Conservation (phyloP, 352 stramenopile species). For the Pelagophyceae sp. region DNA sequence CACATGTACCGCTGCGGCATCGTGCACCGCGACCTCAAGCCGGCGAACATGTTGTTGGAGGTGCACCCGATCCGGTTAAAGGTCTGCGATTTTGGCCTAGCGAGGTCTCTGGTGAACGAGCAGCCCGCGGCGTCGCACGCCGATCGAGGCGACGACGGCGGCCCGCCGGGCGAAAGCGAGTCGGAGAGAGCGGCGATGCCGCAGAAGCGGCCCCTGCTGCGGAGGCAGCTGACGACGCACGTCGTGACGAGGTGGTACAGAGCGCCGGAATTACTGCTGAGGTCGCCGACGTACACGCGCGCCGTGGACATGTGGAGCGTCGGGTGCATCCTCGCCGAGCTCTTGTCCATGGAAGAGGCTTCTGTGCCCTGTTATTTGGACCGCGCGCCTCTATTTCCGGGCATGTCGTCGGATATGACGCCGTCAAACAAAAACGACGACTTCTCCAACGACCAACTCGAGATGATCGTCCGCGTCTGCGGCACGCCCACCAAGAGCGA, state of each 20-base stretch:
- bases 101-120: not conserved
- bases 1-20: constrained; percentile 63
- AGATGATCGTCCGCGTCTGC: not conserved
- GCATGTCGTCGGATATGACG: constrained; percentile 59
- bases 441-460: not conserved
- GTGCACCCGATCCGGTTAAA: constrained; percentile 20
- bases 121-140: not conserved
- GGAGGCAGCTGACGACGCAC: constrained; percentile 88
- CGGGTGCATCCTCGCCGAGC: constrained; percentile 87
- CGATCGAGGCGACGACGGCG: not conserved
- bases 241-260: constrained; percentile 87
- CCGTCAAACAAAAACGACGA: not conserved
- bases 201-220: not conserved
- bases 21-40: constrained; percentile 66
- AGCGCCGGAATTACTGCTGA: not conserved
- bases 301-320: constrained; percentile 91
- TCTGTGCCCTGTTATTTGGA: constrained; percentile 85
- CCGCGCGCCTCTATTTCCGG: constrained; percentile 81
- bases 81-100: constrained; percentile 27
- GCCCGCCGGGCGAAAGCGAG: not conserved
- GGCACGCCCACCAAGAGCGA: not conserved
- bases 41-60: constrained; percentile 43
- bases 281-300: constrained; percentile 68
- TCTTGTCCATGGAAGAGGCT: constrained; percentile 86
- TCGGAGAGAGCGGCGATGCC: not conserved